These are phyloP conservation scores for Fusarium torreyae DNA, from an alignment of 2,329 filamentous ascomycete species.

Conservation along the genomic window DNA sequence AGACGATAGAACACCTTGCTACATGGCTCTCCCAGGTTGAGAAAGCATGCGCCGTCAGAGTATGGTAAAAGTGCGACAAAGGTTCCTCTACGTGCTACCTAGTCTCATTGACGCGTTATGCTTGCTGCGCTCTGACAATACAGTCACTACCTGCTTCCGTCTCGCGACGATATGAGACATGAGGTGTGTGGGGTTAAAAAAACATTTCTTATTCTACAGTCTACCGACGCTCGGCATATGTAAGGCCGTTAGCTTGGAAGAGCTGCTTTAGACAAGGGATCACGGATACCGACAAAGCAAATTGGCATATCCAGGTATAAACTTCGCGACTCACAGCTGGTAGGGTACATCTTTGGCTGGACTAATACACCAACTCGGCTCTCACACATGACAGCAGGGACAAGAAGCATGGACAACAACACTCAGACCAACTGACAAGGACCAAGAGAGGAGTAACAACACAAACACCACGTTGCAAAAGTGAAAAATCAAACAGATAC, in stretches of 20 bases:
- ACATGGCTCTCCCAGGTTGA: conserved; percentile 4
- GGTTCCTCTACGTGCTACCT: conserved; percentile 25
- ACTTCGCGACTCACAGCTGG: conserved; percentile 3
- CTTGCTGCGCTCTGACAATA: conserved; percentile 17
- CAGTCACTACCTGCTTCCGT: conserved; percentile 5
- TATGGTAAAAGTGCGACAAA: conserved; percentile 24
- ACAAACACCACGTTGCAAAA: conserved; percentile 29
- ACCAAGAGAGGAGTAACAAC: conserved; percentile 34
- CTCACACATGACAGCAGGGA: conserved; percentile 4
- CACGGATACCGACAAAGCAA: conserved; percentile 26
- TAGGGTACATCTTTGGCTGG: background rate
- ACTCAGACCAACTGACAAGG: conserved; percentile 22
- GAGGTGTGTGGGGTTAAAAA: conserved; percentile 23
- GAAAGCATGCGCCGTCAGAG: conserved; percentile 8
- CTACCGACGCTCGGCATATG: conserved; percentile 10
- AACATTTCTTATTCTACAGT: conserved; percentile 17
- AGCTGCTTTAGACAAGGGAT: conserved; percentile 23
- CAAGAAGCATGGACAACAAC: conserved; percentile 14
- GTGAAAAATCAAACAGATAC: conserved; percentile 32
- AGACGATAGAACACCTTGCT: conserved; percentile 2
- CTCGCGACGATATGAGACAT: conserved; percentile 33
- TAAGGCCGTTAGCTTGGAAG: conserved; percentile 1
- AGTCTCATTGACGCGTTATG: conserved; percentile 12
- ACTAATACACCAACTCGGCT: background rate
- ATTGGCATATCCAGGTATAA: conserved; percentile 20